Percentiles rank a stretch among this genome's conserved stretches.
Conservation (phyloP, 257 asterid species). For the Salvia splendens region DNA sequence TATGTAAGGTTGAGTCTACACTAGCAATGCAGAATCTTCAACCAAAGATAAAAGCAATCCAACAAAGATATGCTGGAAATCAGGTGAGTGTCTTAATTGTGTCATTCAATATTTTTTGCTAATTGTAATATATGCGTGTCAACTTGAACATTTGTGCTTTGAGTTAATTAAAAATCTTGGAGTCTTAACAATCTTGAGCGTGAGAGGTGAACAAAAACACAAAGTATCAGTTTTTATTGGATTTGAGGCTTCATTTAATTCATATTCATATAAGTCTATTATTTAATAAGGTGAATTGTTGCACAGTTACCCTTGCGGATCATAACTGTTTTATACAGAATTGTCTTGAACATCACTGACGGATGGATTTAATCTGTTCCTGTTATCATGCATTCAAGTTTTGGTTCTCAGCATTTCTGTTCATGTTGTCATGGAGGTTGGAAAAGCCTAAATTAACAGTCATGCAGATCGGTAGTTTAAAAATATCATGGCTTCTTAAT, state of each 20-base stretch:
- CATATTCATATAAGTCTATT: slow-evolving; percentile 6
- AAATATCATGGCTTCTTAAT: too few species aligned
- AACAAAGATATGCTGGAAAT: slow-evolving; percentile 96
- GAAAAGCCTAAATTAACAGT: background rate
- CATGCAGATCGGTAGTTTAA: too few species aligned
- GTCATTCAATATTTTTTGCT: slow-evolving; percentile 2
- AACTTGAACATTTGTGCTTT: slow-evolving; percentile 21
- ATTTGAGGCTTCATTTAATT: slow-evolving; percentile 20
- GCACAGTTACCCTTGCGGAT: slow-evolving; percentile 1
- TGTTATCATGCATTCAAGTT: slow-evolving; percentile 6
- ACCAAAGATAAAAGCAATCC: slow-evolving; percentile 98
- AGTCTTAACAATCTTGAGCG: slow-evolving; percentile 15
- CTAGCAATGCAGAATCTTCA: slow-evolving; percentile 99
- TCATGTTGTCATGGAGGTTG: slow-evolving; percentile 24
- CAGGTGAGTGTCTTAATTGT: slow-evolving; percentile 53
- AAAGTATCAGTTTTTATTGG: slow-evolving; percentile 22
- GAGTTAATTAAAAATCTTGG: background rate
- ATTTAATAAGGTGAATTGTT: background rate
- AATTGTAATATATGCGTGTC: background rate
- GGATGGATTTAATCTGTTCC: slow-evolving; percentile 4
- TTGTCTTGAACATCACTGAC: slow-evolving; percentile 24
- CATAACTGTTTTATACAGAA: slow-evolving; percentile 6
- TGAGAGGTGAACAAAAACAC: background rate
- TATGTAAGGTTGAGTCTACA: slow-evolving; percentile 85
- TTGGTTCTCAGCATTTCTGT: slow-evolving; percentile 16